Base-by-base conservation (phyloP, 2,329 filamentous ascomycete genomes). In the Tolypocladium tundrense region DNA sequence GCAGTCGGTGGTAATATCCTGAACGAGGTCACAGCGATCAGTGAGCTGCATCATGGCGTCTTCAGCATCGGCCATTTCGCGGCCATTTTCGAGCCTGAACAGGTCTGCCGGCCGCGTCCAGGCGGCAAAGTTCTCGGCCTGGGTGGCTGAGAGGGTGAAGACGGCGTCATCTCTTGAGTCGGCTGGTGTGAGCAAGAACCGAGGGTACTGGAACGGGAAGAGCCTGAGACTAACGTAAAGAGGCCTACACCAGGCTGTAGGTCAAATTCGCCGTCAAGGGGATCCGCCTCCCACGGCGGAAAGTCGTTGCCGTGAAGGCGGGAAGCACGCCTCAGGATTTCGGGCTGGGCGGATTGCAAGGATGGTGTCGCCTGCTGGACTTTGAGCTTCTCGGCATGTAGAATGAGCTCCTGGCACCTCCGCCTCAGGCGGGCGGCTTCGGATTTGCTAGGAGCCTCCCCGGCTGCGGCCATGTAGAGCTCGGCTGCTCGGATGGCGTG, bases 1-100 rank as follows among this genome's bases (percentile, higher is more conserved):
- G 69, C 94, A 99, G 70, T 99, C 94, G 0, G 93, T 95, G 6
- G 93, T 92, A 59, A 96, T 86, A 72, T 99, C 94, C 72, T 99
- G 94, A 3, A 97, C 91, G 9, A 99, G 81, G 71, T 99, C 93
- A 60, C 89, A 85, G 16, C 82, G 79, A 10, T 78, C 73, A 8
- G 74, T 72, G 19, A 80, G 76, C 53, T 75, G 72, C 84, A 90
- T 89, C 13, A 82, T 74, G 16, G 78, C 58, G 16, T 70, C 65
- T 27, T 67, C 79, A 3, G 68, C 68, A 41, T 62, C 14, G 8
- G 52, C 31, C 10, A 62, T 70, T 68, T 73, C 62, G 66, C 68
- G 57, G 9, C 59, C 50, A 11, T 59, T 43, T 7, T 54, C 52
- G 8, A 59, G 55, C 3, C 60, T 41, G 42, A 88, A 74, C 27